Percentiles rank a stretch among this genome's conserved stretches.
Conservation (phyloP, 768 basidiomycete genomes). For the Russula griseocarnosa region DNA sequence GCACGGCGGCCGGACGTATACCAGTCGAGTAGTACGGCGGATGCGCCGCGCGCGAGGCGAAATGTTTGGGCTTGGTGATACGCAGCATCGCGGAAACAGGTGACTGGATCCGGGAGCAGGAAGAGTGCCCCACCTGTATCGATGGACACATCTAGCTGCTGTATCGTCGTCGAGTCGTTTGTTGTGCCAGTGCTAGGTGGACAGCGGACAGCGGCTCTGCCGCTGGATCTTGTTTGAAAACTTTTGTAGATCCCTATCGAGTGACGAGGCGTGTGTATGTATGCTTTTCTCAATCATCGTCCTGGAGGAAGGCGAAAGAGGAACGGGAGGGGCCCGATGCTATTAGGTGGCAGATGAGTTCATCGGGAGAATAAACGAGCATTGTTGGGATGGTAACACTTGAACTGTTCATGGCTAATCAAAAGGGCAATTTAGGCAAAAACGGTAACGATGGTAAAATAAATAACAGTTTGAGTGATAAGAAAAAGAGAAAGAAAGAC, state of each 20-base stretch:
- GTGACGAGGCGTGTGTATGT: not conserved
- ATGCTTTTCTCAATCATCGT: not conserved
- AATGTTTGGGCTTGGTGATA: conserved; percentile 87
- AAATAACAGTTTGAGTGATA: not conserved
- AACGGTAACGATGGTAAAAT: not conserved
- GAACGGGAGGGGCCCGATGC: not conserved
- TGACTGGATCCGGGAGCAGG: conserved; percentile 88
- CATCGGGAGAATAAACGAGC: not conserved
- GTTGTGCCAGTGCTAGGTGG: not conserved
- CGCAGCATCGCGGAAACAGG: conserved; percentile 79
- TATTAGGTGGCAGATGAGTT: conserved; percentile 16
- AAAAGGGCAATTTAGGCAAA: too few species aligned
- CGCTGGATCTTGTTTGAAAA: conserved; percentile 75
- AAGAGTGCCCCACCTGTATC: conserved; percentile 55
- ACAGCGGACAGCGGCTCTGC: conserved; percentile 44
- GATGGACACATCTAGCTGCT: conserved; percentile 59
- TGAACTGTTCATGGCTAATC: too few species aligned
- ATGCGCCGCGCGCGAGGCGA: conserved; percentile 53
- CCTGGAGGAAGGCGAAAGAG: not conserved
- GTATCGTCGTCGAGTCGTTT: conserved; percentile 44
- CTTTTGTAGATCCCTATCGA: conserved; percentile 86
- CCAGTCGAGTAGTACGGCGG: conserved; percentile 83
- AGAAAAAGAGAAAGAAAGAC: conserved; percentile 34
- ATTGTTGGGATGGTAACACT: too few species aligned
- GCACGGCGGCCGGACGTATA: conserved; percentile 82